Evolutionary conservation across 2,329 filamentous ascomycete species (phyloP).

Genomic region (Colletotrichum euphorbiae): DNA sequence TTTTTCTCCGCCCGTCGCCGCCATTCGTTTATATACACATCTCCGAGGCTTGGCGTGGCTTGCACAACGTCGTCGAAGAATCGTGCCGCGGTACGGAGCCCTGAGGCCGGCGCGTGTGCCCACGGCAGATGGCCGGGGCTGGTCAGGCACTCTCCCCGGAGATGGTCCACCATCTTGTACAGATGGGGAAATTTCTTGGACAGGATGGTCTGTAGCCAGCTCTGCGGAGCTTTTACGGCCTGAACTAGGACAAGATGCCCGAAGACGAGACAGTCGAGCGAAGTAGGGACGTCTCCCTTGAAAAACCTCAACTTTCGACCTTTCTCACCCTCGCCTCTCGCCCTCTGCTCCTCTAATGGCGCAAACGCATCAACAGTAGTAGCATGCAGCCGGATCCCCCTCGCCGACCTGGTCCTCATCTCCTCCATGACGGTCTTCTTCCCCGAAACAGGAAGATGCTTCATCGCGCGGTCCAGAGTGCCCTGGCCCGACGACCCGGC

Average conservation of each 20-base stretch:
- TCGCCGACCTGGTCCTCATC: constrained; percentile 77
- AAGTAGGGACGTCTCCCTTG: constrained; percentile 57
- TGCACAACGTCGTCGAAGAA: constrained; percentile 51
- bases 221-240: constrained; percentile 57
- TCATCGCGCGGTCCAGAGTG: constrained; percentile 44
- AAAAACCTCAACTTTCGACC: constrained; percentile 46
- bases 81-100: constrained; percentile 45
- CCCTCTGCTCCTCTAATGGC: constrained; percentile 72
- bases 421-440: constrained; percentile 70
- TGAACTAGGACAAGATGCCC: constrained; percentile 84
- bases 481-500: constrained; percentile 39
- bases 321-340: constrained; percentile 44
- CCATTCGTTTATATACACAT: constrained; percentile 51
- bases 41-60: constrained; percentile 51
- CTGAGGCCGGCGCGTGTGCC: constrained; percentile 39
- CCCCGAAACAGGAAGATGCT: constrained; percentile 47
- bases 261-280: constrained; percentile 82
- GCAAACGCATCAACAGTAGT: constrained; percentile 78
- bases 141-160: constrained; percentile 44
- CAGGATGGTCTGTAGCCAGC: constrained; percentile 53
- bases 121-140: constrained; percentile 45
- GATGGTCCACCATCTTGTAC: constrained; percentile 47
- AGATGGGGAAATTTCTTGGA: constrained; percentile 44
- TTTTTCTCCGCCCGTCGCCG: constrained; percentile 51
- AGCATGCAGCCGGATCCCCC: constrained; percentile 80